These are phyloP conservation scores for Ogataea saltuana DNA, from an alignment of 805 yeast species.

Conservation along the genomic window DNA sequence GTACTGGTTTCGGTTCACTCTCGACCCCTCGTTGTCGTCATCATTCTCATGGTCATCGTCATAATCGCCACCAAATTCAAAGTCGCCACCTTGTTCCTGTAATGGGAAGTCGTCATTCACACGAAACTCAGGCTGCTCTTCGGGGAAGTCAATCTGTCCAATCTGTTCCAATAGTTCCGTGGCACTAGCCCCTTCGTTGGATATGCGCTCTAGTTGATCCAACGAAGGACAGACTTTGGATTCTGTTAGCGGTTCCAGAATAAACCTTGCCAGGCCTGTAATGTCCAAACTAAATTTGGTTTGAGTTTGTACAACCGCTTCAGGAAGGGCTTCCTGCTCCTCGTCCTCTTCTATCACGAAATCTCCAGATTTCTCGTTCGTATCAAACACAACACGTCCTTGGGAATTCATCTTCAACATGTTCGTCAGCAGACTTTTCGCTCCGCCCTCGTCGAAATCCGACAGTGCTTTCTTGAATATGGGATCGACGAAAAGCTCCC, in stretches of 20 bases:
- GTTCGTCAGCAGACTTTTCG: constrained; percentile 52
- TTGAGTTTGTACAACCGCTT: background rate
- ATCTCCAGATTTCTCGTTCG: constrained; percentile 34
- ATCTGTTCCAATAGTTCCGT: constrained; percentile 29
- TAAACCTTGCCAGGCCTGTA: constrained; percentile 10
- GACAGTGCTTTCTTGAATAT: constrained; percentile 57
- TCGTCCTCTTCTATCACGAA: constrained; percentile 13
- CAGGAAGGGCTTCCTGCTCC: constrained; percentile 5
- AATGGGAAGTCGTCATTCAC: constrained; percentile 24
- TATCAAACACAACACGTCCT: constrained; percentile 53
- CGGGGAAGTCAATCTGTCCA: constrained; percentile 24
- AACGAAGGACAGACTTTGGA: constrained; percentile 70
- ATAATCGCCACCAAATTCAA: constrained; percentile 17
- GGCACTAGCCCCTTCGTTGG: constrained; percentile 31
- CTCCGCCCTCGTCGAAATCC: constrained; percentile 65
- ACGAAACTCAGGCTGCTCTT: constrained; percentile 19
- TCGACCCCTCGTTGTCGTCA: constrained; percentile 23
- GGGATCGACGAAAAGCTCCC: constrained; percentile 53
- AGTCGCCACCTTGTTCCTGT: constrained; percentile 23
- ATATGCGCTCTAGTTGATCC: constrained; percentile 47
- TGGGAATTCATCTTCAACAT: constrained; percentile 46
- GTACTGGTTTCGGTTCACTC: constrained; percentile 30
- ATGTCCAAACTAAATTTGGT: constrained; percentile 9
- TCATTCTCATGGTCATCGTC: constrained; percentile 26
- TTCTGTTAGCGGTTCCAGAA: constrained; percentile 30